Evolutionary conservation across 1,284 basidiomycete genomes (phyloP), one percentile per base, ranked within the genome.

Genomic region (Rhodotorula glutinis): DNA sequence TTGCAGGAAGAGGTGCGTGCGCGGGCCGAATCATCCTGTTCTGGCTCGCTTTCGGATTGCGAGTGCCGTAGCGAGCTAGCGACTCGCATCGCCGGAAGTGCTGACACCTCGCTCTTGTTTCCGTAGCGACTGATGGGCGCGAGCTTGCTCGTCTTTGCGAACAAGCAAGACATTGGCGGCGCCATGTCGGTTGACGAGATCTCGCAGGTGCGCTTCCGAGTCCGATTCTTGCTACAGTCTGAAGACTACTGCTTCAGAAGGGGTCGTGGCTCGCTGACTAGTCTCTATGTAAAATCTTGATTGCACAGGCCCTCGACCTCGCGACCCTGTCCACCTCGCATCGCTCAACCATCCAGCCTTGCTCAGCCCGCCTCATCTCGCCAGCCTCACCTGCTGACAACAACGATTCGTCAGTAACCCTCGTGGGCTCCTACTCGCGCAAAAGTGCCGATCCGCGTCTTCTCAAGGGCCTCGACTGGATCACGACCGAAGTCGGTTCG

Each of bases 61-160:
- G 38, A 38, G 33, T 11, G 4, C 14, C 5, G 23, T 76, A 98
- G 91, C 85, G 95, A 75, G n/a, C n/a, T n/a, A n/a, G n/a, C n/a
- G n/a, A n/a, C n/a, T n/a, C n/a, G n/a, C n/a, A n/a, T n/a, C n/a
- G n/a, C n/a, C n/a, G n/a, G n/a, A n/a, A n/a, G n/a, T n/a, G n/a
- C n/a, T n/a, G n/a, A n/a, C 3, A 16, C 1, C 1, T 21, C n/a
- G n/a, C 1, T n/a, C 16, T 29, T 60, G 30, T 30, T 27, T 9
- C 14, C 5, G 23, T 76, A 98, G 91, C 85, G 95, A 75, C 81
- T 98, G 51, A 87, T 92, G 59, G 94, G 95, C 25, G 95, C 95
- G 53, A 95, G 93, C 23, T 84, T 99, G 58, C 85, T 99, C 52
- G 87, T 99, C 57, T 92, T 98, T 78, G 96, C 96, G n/a, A 99